Percentiles rank a stretch among this genome's conserved stretches.
These are phyloP conservation scores for Diaporthe sp. DNA, from an alignment of 2,329 filamentous ascomycete species.

Conservation along the genomic window DNA sequence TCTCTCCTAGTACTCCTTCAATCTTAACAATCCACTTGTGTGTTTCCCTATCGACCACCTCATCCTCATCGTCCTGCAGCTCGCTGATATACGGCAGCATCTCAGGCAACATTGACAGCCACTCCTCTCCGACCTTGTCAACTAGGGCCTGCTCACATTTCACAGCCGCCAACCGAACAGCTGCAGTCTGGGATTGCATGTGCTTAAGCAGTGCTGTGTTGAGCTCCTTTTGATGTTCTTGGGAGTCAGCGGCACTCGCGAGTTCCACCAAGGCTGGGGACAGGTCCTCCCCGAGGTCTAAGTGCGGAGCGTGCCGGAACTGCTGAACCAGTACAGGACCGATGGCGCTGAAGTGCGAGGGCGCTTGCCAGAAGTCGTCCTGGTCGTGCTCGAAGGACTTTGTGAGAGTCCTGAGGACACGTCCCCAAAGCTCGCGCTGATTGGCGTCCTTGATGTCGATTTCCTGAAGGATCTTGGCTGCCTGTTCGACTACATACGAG, in stretches of 20 bases:
- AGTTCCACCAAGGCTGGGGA: slow-evolving; percentile 84
- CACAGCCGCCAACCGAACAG: slow-evolving; percentile 83
- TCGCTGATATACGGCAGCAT: slow-evolving; percentile 98
- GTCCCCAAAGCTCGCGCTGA: slow-evolving; percentile 72
- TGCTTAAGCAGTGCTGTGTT: slow-evolving; percentile 82
- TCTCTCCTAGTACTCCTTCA: slow-evolving; percentile 89
- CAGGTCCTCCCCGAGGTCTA: slow-evolving; percentile 61
- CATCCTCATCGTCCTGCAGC: slow-evolving; percentile 95
- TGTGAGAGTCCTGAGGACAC: slow-evolving; percentile 76
- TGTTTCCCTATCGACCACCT: slow-evolving; percentile 89
- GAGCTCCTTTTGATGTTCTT: slow-evolving; percentile 90
- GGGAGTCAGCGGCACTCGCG: slow-evolving; percentile 82
- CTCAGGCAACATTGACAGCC: slow-evolving; percentile 90
- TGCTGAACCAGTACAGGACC: slow-evolving; percentile 77
- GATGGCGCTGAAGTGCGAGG: slow-evolving; percentile 83
- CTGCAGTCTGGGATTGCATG: slow-evolving; percentile 77
- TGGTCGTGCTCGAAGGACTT: slow-evolving; percentile 89
- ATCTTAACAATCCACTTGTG: slow-evolving; percentile 91
- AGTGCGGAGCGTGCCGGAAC: slow-evolving; percentile 59
- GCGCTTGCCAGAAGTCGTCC: slow-evolving; percentile 95
- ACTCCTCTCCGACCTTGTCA: slow-evolving; percentile 87
- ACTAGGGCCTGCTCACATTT: slow-evolving; percentile 85
- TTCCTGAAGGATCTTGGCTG: slow-evolving; percentile 69
- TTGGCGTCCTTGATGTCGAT: slow-evolving; percentile 58
- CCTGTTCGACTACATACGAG: slow-evolving; percentile 83